Evolutionary conservation across 306 rosid species (phyloP).

Genomic region (Rosa chinensis): DNA sequence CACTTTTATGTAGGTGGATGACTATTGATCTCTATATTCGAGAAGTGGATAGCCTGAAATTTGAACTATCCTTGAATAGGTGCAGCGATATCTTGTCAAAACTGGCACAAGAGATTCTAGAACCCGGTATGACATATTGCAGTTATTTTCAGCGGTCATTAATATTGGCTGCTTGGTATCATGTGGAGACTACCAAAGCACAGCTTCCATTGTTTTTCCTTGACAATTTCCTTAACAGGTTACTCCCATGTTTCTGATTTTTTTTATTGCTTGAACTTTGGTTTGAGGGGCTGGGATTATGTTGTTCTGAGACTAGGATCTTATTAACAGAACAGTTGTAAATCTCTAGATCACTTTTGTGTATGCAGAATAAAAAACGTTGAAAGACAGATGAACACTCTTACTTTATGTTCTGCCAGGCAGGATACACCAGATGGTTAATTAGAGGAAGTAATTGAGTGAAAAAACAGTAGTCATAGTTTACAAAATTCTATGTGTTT

Average conservation of each 20-base stretch:
- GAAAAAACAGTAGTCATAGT: neutral
- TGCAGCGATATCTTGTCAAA: conserved; percentile 67
- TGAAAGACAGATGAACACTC: neutral
- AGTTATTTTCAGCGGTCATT: conserved; percentile 14
- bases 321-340: neutral
- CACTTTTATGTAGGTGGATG: conserved; percentile 93
- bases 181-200: neutral
- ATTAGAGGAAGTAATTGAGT: neutral
- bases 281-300: neutral
- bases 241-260: neutral
- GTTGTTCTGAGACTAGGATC: neutral
- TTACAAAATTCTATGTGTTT: neutral
- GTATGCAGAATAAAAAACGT: neutral
- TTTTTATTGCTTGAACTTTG: neutral
- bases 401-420: neutral
- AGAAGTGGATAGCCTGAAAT: conserved; percentile 82
- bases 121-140: conserved; percentile 50
- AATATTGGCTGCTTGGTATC: neutral
- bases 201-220: neutral
- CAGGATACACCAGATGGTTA: conserved; percentile 1
- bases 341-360: neutral
- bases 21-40: conserved; percentile 83
- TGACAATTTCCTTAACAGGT: neutral
- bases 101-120: conserved; percentile 74
- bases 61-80: conserved; percentile 87